Percentiles rank a stretch among this genome's conserved stretches.
These are phyloP conservation scores for Murraya koenigii DNA, from an alignment of 345 rosid species.

Conservation along the genomic window DNA sequence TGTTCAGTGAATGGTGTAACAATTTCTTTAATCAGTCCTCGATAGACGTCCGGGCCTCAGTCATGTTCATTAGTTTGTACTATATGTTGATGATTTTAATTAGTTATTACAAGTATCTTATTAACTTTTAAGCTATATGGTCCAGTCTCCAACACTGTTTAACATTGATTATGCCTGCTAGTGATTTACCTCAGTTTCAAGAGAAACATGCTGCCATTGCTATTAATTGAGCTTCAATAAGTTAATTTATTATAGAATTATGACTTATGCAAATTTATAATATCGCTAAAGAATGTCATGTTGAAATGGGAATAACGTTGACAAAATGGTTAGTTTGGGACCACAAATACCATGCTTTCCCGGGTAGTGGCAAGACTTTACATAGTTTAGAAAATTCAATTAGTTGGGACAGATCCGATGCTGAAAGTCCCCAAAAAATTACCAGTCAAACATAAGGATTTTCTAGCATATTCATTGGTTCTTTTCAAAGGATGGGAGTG, in stretches of 20 bases:
- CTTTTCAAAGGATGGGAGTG: not conserved
- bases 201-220: not conserved
- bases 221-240: too few relatives aligned
- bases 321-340: not conserved
- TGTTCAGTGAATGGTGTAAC: slow-evolving; percentile 5
- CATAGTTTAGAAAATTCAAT: not conserved
- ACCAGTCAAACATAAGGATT: not conserved
- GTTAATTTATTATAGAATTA: too few relatives aligned
- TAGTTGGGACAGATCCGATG: not conserved
- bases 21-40: not conserved
- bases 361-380: not conserved
- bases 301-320: not conserved
- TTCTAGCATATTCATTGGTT: not conserved
- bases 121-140: not conserved
- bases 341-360: not conserved
- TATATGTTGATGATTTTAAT: not conserved
- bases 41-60: not conserved
- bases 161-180: not conserved
- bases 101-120: not conserved
- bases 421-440: not conserved
- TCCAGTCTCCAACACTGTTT: not conserved
- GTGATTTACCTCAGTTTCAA: not conserved
- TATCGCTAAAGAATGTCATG: not conserved
- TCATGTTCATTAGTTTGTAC: not conserved
- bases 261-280: too few relatives aligned